phyloP scores from a whole-genome alignment of 805 yeast species.

The Hanseniaspora clermontiae region DNA sequence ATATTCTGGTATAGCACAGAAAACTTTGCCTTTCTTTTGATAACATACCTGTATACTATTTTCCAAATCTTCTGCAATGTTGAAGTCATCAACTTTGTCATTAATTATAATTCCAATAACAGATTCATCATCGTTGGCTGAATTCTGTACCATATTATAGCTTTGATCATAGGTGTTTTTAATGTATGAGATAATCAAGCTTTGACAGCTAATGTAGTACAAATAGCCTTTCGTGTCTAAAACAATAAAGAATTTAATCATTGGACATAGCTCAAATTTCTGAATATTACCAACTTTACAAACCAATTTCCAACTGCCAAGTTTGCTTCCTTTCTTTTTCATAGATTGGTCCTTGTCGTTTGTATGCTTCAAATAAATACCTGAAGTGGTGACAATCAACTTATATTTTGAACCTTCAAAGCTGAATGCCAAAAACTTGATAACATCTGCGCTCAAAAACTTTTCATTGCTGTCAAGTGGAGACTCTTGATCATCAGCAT shows the following conservation, averaged over 20 bases:
- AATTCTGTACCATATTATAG: constrained; percentile 18
- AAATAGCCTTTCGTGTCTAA: constrained; percentile 44
- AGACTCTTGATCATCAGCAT: constrained; percentile 20
- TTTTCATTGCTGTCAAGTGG: constrained; percentile 21
- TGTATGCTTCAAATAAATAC: constrained; percentile 40
- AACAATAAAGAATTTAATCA: constrained; percentile 45
- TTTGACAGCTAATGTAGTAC: constrained; percentile 50
- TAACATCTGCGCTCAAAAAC: constrained; percentile 28
- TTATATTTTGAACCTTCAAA: constrained; percentile 36
- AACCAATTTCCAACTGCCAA: constrained; percentile 44
- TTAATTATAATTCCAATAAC: constrained; percentile 40
- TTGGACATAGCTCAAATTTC: constrained; percentile 38
- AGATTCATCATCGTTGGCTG: constrained; percentile 1
- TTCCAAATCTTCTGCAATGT: constrained; percentile 55
- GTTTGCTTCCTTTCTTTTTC: not conserved
- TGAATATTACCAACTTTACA: constrained; percentile 40
- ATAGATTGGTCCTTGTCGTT: constrained; percentile 15
- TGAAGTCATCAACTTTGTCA: constrained; percentile 49
- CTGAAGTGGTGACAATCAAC: constrained; percentile 50
- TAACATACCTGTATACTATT: constrained; percentile 43
- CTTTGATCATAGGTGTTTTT: constrained; percentile 28
- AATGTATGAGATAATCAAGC: constrained; percentile 46
- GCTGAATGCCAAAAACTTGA: constrained; percentile 36
- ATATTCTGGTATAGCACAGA: constrained; percentile 32
- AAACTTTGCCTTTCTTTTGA: constrained; percentile 39